phyloP scores from a whole-genome alignment of 2,329 filamentous ascomycete species.

The Chaetomiaceae sp. region DNA sequence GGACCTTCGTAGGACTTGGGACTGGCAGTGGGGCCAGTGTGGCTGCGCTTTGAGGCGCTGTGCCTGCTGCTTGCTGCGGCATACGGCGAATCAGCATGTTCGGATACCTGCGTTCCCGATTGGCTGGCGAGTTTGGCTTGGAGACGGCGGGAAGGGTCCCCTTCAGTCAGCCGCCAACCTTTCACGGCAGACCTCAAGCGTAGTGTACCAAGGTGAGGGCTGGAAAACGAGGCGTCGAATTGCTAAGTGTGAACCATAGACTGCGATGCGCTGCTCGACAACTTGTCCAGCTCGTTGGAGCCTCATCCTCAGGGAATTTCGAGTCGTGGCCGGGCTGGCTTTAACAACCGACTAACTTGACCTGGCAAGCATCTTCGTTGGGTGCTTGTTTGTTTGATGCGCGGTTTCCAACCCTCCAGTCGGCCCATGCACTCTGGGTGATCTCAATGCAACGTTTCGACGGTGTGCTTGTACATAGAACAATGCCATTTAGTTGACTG shows the following conservation, averaged over 20 bases:
- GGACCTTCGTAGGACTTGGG: conserved; percentile 21
- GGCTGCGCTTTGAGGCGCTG: conserved; percentile 16
- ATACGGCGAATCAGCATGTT: conserved; percentile 7
- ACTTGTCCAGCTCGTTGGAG: no score
- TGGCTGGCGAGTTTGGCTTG: neutral
- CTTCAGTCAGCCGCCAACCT: conserved; percentile 13
- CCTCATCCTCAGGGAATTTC: no score
- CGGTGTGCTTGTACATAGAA: no score
- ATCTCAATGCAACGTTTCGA: neutral
- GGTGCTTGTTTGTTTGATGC: conserved; percentile 1
- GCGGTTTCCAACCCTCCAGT: neutral
- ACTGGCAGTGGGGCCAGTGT: conserved; percentile 5
- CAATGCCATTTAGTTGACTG: no score
- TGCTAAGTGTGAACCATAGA: no score
- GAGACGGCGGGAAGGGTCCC: conserved; percentile 1
- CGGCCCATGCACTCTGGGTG: neutral
- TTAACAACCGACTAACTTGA: no score
- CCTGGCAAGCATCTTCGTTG: no score
- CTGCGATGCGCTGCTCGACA: no score
- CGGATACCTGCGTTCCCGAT: neutral
- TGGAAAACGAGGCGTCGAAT: no score
- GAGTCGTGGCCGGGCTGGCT: no score
- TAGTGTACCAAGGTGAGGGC: no score
- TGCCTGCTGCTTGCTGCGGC: conserved; percentile 6
- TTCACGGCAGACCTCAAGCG: no score